Percentiles rank a stretch among this genome's conserved stretches.
Conservation (phyloP, 441 rosid genomes). For the Arabidopsis lyrata region DNA sequence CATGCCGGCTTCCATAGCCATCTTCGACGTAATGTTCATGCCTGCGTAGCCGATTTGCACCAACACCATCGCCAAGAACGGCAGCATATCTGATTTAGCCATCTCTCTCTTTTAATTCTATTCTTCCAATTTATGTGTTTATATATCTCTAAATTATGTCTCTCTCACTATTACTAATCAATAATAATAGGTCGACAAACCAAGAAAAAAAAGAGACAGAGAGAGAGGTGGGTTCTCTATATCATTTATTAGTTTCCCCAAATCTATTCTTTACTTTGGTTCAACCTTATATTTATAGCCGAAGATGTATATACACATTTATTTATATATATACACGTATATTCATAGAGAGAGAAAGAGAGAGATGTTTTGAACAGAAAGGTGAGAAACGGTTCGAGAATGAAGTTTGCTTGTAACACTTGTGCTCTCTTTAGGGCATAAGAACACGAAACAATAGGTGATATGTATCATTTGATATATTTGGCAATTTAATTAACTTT, state of each 20-base stretch:
- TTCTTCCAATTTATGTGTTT: slow-evolving; percentile 6
- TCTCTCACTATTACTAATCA: slow-evolving; percentile 31
- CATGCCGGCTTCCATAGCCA: slow-evolving; percentile 93
- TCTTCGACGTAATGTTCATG: slow-evolving; percentile 83
- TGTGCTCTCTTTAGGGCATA: slow-evolving; percentile 45
- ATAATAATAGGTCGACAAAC: slow-evolving; percentile 36
- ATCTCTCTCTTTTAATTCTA: slow-evolving; percentile 20
- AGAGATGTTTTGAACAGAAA: slow-evolving; percentile 44
- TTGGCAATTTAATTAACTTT: slow-evolving; percentile 34
- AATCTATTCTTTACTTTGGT: slow-evolving; percentile 31
- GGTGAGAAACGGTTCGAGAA: slow-evolving; percentile 50
- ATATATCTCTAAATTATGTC: not conserved
- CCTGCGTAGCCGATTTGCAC: slow-evolving; percentile 85
- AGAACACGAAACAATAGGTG: slow-evolving; percentile 45
- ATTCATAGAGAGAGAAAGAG: not conserved
- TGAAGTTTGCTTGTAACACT: slow-evolving; percentile 48
- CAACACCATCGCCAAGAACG: slow-evolving; percentile 78
- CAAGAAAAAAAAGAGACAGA: not conserved
- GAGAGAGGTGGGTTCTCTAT: slow-evolving; percentile 33
- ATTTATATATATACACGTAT: not conserved
- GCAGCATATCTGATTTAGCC: slow-evolving; percentile 55
- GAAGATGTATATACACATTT: not conserved
- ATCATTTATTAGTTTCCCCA: slow-evolving; percentile 22
- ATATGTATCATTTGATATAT: slow-evolving; percentile 38
- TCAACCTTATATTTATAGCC: slow-evolving; percentile 40